Evolutionary conservation across 306 rosid genomes (phyloP).

Genomic region (Glycine soja): DNA sequence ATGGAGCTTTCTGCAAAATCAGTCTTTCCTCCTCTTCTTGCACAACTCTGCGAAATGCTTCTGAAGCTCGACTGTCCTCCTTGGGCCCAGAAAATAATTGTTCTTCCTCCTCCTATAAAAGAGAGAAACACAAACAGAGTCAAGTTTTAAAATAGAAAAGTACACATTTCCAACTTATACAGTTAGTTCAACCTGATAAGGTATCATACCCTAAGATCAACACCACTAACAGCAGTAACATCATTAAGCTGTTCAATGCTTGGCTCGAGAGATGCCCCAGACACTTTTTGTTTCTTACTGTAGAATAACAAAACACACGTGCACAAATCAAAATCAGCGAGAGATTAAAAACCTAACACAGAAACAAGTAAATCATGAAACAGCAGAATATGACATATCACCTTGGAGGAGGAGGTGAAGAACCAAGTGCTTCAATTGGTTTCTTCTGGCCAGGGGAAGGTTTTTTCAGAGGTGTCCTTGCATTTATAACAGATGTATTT

Average conservation of each 20-base stretch:
- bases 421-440: conserved; percentile 83
- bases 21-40: conserved; percentile 95
- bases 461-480: conserved; percentile 68
- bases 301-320: conserved; percentile 40
- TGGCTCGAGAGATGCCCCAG: conserved; percentile 83
- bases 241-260: conserved; percentile 96
- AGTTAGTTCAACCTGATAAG: conserved; percentile 33
- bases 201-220: conserved; percentile 85
- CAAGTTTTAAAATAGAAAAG: conserved; percentile 34
- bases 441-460: conserved; percentile 85
- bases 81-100: conserved; percentile 87
- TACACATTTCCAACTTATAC: neutral
- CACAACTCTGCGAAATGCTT: conserved; percentile 87
- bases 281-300: conserved; percentile 90
- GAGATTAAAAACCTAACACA: conserved; percentile 7
- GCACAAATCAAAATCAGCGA: conserved; percentile 14
- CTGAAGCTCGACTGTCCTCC: conserved; percentile 90
- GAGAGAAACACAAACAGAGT: conserved; percentile 22
- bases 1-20: conserved; percentile 77
- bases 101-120: conserved; percentile 88
- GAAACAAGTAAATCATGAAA: conserved; percentile 28
- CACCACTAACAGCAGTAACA: conserved; percentile 97
- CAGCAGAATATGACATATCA: conserved; percentile 42
- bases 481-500: conserved; percentile 53
- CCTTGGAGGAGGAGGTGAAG: conserved; percentile 87